Percentiles rank a stretch among this genome's conserved stretches.
Conservation (phyloP, 306 rosid species). For the Sicyos edulis region DNA sequence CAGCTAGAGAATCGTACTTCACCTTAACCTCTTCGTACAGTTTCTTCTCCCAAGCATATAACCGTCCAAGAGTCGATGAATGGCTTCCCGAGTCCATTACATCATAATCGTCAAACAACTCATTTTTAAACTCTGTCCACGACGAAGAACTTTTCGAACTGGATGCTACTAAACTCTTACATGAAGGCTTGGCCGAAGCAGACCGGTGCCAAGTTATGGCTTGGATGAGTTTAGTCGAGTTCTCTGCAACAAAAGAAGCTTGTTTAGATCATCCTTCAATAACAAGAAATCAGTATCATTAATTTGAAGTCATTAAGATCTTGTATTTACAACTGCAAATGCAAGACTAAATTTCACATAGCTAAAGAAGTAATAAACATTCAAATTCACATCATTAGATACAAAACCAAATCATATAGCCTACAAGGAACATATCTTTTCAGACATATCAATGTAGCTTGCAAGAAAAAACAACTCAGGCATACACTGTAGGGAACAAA, state of each 20-base stretch:
- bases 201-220: slow-evolving; percentile 74
- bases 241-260: slow-evolving; percentile 50
- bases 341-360: background rate
- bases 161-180: slow-evolving; percentile 77
- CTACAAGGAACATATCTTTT: background rate
- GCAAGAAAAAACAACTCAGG: background rate
- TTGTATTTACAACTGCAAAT: background rate
- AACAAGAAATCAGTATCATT: background rate
- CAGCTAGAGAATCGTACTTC: slow-evolving; percentile 16
- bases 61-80: slow-evolving; percentile 71
- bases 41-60: slow-evolving; percentile 97
- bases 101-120: slow-evolving; percentile 70
- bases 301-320: background rate
- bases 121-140: slow-evolving; percentile 76
- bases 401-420: background rate
- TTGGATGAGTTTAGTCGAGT: slow-evolving; percentile 75
- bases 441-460: background rate
- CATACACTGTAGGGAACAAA: background rate
- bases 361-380: background rate
- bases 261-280: background rate
- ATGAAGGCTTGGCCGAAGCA: slow-evolving; percentile 53
- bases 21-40: slow-evolving; percentile 95
- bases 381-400: slow-evolving; percentile 7
- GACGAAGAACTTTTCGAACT: slow-evolving; percentile 47
- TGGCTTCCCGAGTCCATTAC: slow-evolving; percentile 96